Base-by-base conservation (phyloP, 2,329 filamentous ascomycete genomes). In the Talaromyces sp. region DNA sequence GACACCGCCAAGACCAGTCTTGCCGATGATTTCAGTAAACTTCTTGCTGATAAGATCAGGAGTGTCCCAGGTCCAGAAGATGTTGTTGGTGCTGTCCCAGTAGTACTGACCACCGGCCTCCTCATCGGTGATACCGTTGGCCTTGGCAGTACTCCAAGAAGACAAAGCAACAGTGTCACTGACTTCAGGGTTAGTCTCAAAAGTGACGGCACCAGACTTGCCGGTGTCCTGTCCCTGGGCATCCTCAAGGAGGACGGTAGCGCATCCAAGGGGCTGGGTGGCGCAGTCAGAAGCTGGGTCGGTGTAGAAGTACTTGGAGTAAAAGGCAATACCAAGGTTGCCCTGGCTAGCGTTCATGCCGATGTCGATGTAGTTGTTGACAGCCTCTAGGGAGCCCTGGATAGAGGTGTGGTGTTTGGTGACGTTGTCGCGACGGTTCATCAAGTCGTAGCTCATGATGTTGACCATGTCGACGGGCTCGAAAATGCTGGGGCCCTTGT, bases 1-100 rank as follows among this genome's bases (percentile, higher is more conserved):
- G 4, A 89, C 84, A 17, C 89, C 89, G 1, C 89, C 88, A 0
- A 91, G 71, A 0, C 76, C 72, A 68, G 82, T 80, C 32, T 77
- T 77, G 31, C 78, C 75, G 3, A 90, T 79, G 38, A 92, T 80
- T 4, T 81, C 71, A 3, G 80, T 74, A 61, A 90, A 84, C 75
- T 92, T 92, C 60, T 77, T 76, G 13, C 71, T 66, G 56, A 92
- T 86, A 13, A 85, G 79, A 8, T 79, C 78, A 0, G 82, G 78
- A 0, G 86, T 89, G 62, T 92, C 89, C 78, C 86, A 91, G 0
- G 87, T 87, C 89, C 89, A 92, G 82, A 89, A 92, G 31, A 87
- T 70, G 58, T 81, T 74, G 64, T 84, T 78, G 4, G 75, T 64
- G 0, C 70, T 62, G 68, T 92, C 89, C 80, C 84, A 89, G 73